Evolutionary conservation across 768 basidiomycete genomes (phyloP).

Genomic region (Macrolepiota fuliginosa): DNA sequence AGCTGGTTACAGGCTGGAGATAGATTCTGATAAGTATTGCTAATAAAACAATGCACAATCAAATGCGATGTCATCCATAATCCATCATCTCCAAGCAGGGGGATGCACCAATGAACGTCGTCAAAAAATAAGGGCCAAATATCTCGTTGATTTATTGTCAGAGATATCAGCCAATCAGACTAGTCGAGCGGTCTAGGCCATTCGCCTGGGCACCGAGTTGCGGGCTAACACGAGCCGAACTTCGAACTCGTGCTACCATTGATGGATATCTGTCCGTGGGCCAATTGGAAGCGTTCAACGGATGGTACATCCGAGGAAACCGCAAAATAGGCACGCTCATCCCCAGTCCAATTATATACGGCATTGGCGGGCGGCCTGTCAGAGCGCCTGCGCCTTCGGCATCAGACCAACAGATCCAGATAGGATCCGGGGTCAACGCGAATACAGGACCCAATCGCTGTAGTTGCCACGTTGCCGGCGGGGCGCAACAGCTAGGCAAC

Average conservation of each 20-base stretch:
- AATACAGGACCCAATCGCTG: not conserved
- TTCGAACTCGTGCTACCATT: not conserved
- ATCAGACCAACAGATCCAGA: not conserved
- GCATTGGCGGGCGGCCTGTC: not conserved
- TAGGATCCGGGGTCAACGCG: not conserved
- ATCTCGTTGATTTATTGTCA: not conserved
- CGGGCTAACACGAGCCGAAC: conserved; percentile 9
- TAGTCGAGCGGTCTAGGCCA: conserved; percentile 6
- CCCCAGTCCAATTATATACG: not conserved
- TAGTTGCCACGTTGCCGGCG: not conserved
- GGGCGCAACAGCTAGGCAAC: not conserved
- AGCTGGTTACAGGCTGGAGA: conserved; percentile 80
- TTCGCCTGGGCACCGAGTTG: conserved; percentile 2
- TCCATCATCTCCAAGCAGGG: not conserved
- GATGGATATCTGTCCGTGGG: not conserved
- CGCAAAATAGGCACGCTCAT: conserved; percentile 1
- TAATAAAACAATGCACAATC: not conserved
- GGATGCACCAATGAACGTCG: not conserved
- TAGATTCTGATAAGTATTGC: not conserved
- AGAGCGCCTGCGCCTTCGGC: not conserved
- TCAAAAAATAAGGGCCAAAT: not conserved
- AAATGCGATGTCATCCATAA: too few relatives aligned
- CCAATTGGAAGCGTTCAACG: conserved; percentile 4
- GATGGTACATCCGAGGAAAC: not conserved
- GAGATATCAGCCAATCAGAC: conserved; percentile 5